Conservation (phyloP, 345 rosid genomes). For the Dipteronia dyeriana region DNA sequence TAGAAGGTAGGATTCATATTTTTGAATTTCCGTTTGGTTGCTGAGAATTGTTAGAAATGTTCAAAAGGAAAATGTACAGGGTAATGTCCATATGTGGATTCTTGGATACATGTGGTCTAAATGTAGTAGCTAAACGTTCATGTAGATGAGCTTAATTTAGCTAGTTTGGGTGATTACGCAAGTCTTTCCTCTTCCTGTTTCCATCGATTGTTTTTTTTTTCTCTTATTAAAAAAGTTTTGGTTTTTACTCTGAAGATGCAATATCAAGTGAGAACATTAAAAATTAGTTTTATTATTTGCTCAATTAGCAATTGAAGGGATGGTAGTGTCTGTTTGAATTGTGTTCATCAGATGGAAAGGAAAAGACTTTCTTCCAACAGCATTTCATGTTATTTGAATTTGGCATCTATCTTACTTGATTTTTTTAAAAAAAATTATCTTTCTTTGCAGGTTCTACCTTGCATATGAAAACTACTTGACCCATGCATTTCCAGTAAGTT, state of each 20-base stretch:
- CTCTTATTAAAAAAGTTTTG: background rate
- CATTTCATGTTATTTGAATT: constrained; percentile 1
- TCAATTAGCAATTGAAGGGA: background rate
- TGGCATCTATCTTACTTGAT: background rate
- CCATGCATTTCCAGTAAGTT: constrained; percentile 87
- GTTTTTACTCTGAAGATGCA: background rate
- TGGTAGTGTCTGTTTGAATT: background rate
- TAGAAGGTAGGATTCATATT: constrained; percentile 1
- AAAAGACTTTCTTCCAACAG: background rate
- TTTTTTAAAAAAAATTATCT: background rate
- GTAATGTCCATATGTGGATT: background rate
- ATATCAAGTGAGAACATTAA: background rate
- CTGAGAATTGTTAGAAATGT: background rate
- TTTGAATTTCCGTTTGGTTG: background rate
- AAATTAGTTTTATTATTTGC: background rate
- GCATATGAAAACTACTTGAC: constrained; percentile 91
- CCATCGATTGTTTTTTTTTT: too few relatives aligned
- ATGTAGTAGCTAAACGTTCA: background rate
- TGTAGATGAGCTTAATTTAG: background rate
- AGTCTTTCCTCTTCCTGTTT: background rate
- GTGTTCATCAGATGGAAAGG: background rate
- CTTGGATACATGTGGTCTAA: too few relatives aligned
- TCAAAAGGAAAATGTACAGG: background rate
- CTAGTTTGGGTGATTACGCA: background rate
- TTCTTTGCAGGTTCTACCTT: constrained; percentile 78